Evolutionary conservation across 805 yeast genomes (phyloP).

Genomic region (Ogataea nakhonphanomensis): DNA sequence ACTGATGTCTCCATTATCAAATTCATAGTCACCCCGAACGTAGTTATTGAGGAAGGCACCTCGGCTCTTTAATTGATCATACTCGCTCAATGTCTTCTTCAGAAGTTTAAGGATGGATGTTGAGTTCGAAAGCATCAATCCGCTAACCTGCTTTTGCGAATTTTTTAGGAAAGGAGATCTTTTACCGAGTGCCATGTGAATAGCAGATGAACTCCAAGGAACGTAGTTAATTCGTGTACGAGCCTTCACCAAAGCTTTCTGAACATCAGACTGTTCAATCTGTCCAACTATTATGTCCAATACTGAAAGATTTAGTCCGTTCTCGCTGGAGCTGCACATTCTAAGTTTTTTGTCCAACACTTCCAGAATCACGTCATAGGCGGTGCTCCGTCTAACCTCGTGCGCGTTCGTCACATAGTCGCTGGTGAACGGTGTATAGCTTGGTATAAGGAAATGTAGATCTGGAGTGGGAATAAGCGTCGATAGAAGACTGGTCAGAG

Average conservation of each 20-base stretch:
- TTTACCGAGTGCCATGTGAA: conserved; percentile 74
- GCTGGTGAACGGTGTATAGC: conserved; percentile 74
- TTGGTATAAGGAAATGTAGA: conserved; percentile 68
- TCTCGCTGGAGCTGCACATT: conserved; percentile 51
- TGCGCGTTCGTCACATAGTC: conserved; percentile 56
- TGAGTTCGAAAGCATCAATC: conserved; percentile 80
- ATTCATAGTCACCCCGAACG: conserved; percentile 44
- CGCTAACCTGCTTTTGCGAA: conserved; percentile 55
- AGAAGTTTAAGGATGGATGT: conserved; percentile 70
- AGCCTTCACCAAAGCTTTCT: conserved; percentile 60
- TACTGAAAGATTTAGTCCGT: conserved; percentile 58
- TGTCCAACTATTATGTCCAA: conserved; percentile 69
- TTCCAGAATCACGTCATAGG: conserved; percentile 82
- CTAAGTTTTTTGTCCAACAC: conserved; percentile 73
- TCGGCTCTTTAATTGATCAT: conserved; percentile 72
- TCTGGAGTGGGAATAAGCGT: conserved; percentile 84
- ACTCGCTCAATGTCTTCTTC: conserved; percentile 65
- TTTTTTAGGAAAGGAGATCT: conserved; percentile 56
- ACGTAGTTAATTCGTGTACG: conserved; percentile 71
- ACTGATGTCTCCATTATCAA: conserved; percentile 43
- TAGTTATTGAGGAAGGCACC: conserved; percentile 84
- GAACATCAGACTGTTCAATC: conserved; percentile 66
- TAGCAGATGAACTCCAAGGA: conserved; percentile 79
- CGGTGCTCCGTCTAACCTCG: conserved; percentile 66
- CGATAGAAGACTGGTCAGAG: conserved; percentile 75